phyloP scores from a whole-genome alignment of 192 early-diverging fungal species.

The Pilobolus umbonatus region DNA sequence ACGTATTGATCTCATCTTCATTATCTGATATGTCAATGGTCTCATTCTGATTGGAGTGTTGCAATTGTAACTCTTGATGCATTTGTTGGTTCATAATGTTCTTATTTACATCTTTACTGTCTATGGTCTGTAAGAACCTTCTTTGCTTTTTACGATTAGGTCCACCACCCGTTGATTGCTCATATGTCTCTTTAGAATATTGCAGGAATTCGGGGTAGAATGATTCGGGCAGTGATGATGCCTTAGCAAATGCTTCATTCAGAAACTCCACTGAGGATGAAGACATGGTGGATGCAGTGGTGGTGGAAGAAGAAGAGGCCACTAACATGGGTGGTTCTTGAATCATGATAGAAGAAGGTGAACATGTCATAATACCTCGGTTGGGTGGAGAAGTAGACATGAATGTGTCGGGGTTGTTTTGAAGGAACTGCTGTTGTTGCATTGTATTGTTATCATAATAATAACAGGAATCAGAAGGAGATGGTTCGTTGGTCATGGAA shows the following conservation, averaged over 20 bases:
- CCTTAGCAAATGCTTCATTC: slow-evolving; percentile 30
- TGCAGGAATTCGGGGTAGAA: slow-evolving; percentile 34
- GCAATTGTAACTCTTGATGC: neutral
- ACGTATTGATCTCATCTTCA: slow-evolving; percentile 5
- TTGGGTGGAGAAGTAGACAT: slow-evolving; percentile 17
- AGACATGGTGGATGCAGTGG: slow-evolving; percentile 24
- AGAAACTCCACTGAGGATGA: slow-evolving; percentile 29
- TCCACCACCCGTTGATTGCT: slow-evolving; percentile 26
- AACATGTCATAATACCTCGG: neutral
- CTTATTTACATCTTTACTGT: slow-evolving; percentile 7
- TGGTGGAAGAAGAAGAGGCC: slow-evolving; percentile 26
- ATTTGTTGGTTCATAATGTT: too few relatives aligned
- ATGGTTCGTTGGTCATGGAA: slow-evolving; percentile 8
- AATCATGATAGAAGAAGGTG: slow-evolving; percentile 19
- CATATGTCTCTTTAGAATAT: slow-evolving; percentile 32
- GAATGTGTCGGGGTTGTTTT: slow-evolving; percentile 9
- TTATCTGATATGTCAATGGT: slow-evolving; percentile 1
- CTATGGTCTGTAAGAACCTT: neutral
- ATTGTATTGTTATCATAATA: slow-evolving; percentile 10
- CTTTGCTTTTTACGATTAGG: slow-evolving; percentile 18
- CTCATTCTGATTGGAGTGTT: slow-evolving; percentile 1
- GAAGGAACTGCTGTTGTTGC: slow-evolving; percentile 3
- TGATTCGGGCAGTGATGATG: slow-evolving; percentile 30
- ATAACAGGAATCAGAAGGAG: slow-evolving; percentile 6
- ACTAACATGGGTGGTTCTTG: slow-evolving; percentile 22